These are phyloP conservation scores for Rubia peregrina DNA, from an alignment of 305 asterid genomes.

Conservation along the genomic window DNA sequence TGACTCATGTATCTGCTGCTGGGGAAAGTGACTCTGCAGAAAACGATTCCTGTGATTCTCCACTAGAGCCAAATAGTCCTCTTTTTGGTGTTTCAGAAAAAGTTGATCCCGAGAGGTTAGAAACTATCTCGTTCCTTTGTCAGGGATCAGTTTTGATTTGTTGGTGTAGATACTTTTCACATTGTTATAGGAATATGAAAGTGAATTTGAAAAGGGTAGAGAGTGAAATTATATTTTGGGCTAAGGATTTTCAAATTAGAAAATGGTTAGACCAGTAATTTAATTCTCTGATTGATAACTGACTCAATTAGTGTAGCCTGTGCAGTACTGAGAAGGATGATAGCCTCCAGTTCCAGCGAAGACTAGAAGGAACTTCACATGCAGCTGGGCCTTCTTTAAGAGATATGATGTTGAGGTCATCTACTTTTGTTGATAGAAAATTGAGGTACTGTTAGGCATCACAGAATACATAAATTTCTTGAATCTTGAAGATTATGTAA, in stretches of 20 bases:
- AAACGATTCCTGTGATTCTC: conserved; percentile 99
- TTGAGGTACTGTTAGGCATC: conserved; percentile 48
- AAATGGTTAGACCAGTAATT: conserved; percentile 9
- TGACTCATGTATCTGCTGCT: conserved; percentile 93
- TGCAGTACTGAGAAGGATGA: conserved; percentile 90
- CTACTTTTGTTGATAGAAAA: conserved; percentile 64
- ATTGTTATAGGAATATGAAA: conserved; percentile 4
- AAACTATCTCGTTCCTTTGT: neutral
- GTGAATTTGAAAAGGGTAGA: neutral
- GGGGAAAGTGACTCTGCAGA: conserved; percentile 99
- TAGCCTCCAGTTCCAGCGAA: conserved; percentile 53
- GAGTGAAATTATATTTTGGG: neutral
- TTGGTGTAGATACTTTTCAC: conserved; percentile 5
- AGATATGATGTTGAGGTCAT: conserved; percentile 69
- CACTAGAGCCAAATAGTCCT: conserved; percentile 98
- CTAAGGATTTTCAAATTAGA: neutral
- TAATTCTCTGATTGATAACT: conserved; percentile 14
- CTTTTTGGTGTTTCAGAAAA: conserved; percentile 78
- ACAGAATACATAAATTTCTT: conserved; percentile 9
- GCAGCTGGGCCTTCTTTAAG: conserved; percentile 77
- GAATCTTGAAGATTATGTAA: neutral
- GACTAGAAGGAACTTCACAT: conserved; percentile 68
- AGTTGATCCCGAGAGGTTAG: conserved; percentile 73
- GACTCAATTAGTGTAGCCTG: conserved; percentile 14
- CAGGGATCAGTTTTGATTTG: conserved; percentile 7